Base-by-base conservation (phyloP, 257 asterid genomes). In the Capsicum baccatum region DNA sequence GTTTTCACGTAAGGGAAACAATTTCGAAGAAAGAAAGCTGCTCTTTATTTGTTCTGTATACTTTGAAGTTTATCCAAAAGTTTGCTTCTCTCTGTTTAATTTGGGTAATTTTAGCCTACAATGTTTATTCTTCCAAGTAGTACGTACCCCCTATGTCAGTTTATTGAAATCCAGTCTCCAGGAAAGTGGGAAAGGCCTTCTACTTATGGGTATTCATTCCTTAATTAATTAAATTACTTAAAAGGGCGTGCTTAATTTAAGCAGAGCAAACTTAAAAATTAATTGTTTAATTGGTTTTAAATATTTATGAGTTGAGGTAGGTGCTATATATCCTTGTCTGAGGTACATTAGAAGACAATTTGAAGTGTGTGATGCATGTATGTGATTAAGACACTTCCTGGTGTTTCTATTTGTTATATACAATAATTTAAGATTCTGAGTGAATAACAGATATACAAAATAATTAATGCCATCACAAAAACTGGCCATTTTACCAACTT, bases 381-480 rank as follows among this genome's bases (percentile, higher is more conserved):
- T 78, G 50, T 15, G 82, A 78, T 54, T 78, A 54, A 78, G 82
- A 78, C 82, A 33, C 64, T 58, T 78, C 50, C 66, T 54, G 64
- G 64, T 33, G 82, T 26, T 76, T 78, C 50, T 78, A 14, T 78
- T 78, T 78, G 82, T 78, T 78, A 78, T 15, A 54, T 78, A 33
- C 44, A 78, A 78, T 78, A 76, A 78, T 54, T 78, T 54, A 78
- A 78, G 82, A 78, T 78, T 78, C 82, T 52, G 33, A 74, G 59
- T 78, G 64, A 76, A 14, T 15, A 69, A 78, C 64, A 54, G 82
- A 78, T 54, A 55, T 54, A 13, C 47, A 71, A 33, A 33, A 78
- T 78, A 78, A 78, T 78, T 26, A 54, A 52, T 33, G 82, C 14
- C 55, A 69, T 69, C 14, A 9, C 6, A 69, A 69, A 69, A 69